Evolutionary conservation across 2,329 filamentous ascomycete species (phyloP).

Genomic region (Fusarium mundagurra): DNA sequence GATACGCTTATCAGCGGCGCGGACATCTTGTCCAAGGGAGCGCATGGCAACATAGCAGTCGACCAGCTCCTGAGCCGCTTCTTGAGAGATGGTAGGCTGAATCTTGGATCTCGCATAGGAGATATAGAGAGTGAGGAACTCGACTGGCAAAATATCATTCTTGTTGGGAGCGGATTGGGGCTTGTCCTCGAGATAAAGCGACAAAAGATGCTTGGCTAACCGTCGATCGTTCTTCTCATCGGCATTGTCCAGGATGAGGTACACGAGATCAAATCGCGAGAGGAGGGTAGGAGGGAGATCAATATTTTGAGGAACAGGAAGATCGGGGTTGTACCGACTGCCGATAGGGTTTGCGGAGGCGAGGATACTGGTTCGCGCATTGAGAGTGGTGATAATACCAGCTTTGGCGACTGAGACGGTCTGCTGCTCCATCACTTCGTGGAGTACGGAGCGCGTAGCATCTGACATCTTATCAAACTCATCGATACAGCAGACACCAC

Average conservation of each 20-base stretch:
- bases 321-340: conserved; percentile 94
- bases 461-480: conserved; percentile 91
- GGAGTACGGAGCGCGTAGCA: conserved; percentile 79
- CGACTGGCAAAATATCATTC: conserved; percentile 86
- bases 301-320: conserved; percentile 97
- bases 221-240: conserved; percentile 91
- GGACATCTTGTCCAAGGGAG: conserved; percentile 87
- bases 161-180: conserved; percentile 82
- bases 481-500: conserved; percentile 85
- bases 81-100: conserved; percentile 82
- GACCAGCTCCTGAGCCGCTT: conserved; percentile 85
- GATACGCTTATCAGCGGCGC: conserved; percentile 91
- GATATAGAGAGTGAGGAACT: conserved; percentile 96
- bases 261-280: conserved; percentile 96
- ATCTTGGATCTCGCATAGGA: conserved; percentile 91
- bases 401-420: conserved; percentile 89
- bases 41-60: conserved; percentile 94
- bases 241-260: conserved; percentile 92
- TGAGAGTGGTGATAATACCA: conserved; percentile 95
- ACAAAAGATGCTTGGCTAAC: conserved; percentile 89
- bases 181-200: conserved; percentile 95
- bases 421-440: conserved; percentile 91
- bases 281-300: conserved; percentile 94
- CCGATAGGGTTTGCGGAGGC: conserved; percentile 98
- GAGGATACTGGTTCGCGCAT: conserved; percentile 93